Conservation (phyloP, 2,329 filamentous ascomycete species). For the Mycosphaerella sp. region DNA sequence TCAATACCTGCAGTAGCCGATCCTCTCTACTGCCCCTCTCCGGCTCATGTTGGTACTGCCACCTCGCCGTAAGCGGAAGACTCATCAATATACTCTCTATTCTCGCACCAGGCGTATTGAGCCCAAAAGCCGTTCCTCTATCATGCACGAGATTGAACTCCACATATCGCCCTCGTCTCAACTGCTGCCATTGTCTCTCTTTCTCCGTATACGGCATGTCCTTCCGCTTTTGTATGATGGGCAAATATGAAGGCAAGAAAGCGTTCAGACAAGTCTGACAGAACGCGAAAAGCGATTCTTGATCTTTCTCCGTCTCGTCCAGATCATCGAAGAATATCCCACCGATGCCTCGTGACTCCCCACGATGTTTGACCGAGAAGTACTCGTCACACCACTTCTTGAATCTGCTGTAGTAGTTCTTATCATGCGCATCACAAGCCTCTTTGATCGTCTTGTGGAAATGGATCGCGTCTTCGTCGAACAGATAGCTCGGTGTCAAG, state of each 20-base stretch:
- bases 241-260: conserved; percentile 85
- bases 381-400: conserved; percentile 99
- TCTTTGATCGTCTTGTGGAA: conserved; percentile 94
- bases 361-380: conserved; percentile 88
- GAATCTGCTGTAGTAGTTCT: conserved; percentile 85
- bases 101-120: conserved; percentile 84
- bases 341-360: conserved; percentile 78
- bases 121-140: conserved; percentile 85
- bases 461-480: conserved; percentile 93
- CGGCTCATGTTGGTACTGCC: conserved; percentile 92
- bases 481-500: conserved; percentile 86
- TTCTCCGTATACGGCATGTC: conserved; percentile 81
- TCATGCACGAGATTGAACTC: conserved; percentile 99
- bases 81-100: conserved; percentile 98
- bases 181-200: conserved; percentile 95
- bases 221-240: conserved; percentile 81
- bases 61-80: conserved; percentile 82
- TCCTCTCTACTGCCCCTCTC: conserved; percentile 71
- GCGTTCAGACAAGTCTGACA: conserved; percentile 76
- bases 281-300: conserved; percentile 85
- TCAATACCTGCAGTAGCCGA: conserved; percentile 66
- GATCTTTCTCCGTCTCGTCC: conserved; percentile 77
- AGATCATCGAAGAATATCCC: conserved; percentile 99
- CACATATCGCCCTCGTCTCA: conserved; percentile 89
- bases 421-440: conserved; percentile 88